Evolutionary conservation across 2,329 filamentous ascomycete species (phyloP).

Genomic region (Fusarium tjaetaba): DNA sequence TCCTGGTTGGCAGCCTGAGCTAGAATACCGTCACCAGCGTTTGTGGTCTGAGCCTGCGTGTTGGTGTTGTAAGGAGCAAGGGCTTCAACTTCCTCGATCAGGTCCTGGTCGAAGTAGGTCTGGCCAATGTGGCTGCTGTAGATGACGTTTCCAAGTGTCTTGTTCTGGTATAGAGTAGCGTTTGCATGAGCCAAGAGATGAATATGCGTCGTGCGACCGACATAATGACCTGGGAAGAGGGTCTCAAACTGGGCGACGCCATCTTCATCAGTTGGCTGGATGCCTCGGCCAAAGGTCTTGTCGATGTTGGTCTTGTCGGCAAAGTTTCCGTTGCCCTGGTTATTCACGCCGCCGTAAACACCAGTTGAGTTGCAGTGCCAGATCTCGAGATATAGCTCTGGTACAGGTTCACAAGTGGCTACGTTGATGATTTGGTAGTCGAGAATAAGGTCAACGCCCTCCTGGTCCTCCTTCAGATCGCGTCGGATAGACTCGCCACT

Average conservation of each 20-base stretch:
- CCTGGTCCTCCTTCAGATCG: constrained; percentile 54
- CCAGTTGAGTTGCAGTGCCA: constrained; percentile 60
- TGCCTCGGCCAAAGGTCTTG: constrained; percentile 47
- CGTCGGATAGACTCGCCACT: constrained; percentile 46
- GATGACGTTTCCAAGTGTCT: constrained; percentile 47
- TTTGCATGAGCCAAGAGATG: constrained; percentile 55
- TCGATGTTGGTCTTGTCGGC: constrained; percentile 45
- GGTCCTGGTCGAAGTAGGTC: constrained; percentile 69
- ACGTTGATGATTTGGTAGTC: constrained; percentile 58
- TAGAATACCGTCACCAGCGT: neutral
- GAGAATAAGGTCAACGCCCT: constrained; percentile 52
- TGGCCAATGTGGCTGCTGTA: constrained; percentile 69
- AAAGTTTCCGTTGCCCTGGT: constrained; percentile 56
- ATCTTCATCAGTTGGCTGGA: constrained; percentile 53
- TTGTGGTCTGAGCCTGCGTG: constrained; percentile 48
- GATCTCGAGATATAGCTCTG: constrained; percentile 55
- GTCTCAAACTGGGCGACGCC: constrained; percentile 56
- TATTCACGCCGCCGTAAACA: constrained; percentile 54
- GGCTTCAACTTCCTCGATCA: constrained; percentile 61
- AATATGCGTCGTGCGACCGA: constrained; percentile 58
- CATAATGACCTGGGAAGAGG: constrained; percentile 57
- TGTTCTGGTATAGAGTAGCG: constrained; percentile 46
- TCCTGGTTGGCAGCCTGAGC: constrained; percentile 59
- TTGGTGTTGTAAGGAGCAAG: constrained; percentile 59
- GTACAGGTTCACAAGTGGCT: constrained; percentile 54